A percentile compares a stretch with the other conserved stretches of the same genome.
Evolutionary conservation across 805 yeast genomes (phyloP).

Genomic region (Maudiozyma pseudohumilis): DNA sequence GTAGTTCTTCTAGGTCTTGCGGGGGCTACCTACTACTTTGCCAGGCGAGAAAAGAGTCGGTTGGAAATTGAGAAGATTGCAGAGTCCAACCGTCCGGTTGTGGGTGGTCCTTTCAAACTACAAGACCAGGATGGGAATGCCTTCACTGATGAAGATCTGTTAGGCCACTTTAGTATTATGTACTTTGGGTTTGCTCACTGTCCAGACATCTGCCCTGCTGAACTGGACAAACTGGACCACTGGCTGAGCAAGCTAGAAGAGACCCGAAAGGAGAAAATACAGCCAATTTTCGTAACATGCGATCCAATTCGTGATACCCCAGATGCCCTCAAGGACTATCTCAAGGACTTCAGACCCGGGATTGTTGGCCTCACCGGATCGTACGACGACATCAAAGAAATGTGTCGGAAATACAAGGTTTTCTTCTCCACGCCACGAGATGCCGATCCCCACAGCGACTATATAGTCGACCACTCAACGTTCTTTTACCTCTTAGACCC

Average conservation of each 20-base stretch:
- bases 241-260: conserved; percentile 55
- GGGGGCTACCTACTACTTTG: conserved; percentile 57
- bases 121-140: conserved; percentile 57
- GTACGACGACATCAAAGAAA: conserved; percentile 70
- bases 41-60: conserved; percentile 64
- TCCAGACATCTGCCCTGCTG: conserved; percentile 98
- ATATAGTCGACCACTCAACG: conserved; percentile 92
- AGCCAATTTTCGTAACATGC: conserved; percentile 87
- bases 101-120: conserved; percentile 68
- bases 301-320: conserved; percentile 94
- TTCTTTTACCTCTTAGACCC: conserved; percentile 96
- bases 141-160: conserved; percentile 69
- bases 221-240: conserved; percentile 76
- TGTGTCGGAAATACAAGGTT: conserved; percentile 86
- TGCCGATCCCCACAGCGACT: conserved; percentile 88
- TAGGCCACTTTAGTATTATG: conserved; percentile 68
- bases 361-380: conserved; percentile 88
- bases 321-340: conserved; percentile 67
- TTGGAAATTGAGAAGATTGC: conserved; percentile 68
- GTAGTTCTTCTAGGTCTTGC: conserved; percentile 54
- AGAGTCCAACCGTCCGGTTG: conserved; percentile 75
- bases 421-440: conserved; percentile 92
- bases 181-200: conserved; percentile 96
- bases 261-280: conserved; percentile 40
- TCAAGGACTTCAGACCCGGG: conserved; percentile 79